These are phyloP conservation scores for Talaromyces sp. DNA, from an alignment of 2,329 filamentous ascomycete genomes.

Conservation along the genomic window DNA sequence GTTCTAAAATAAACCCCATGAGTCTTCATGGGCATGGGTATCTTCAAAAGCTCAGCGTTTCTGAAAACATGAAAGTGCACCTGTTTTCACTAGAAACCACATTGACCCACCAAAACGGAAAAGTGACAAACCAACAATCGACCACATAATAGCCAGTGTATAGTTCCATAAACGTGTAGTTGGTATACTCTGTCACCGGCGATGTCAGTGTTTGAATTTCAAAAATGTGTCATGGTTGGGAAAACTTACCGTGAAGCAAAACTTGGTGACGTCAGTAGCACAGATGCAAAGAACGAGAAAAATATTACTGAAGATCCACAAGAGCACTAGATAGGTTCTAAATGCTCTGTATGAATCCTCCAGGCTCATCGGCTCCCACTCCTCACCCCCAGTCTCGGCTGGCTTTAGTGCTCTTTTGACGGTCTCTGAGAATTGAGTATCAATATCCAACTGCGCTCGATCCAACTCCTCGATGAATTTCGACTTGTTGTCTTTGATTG, in stretches of 20 bases:
- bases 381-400: conserved; percentile 68
- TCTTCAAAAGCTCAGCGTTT: no score
- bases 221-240: neutral
- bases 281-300: conserved; percentile 82
- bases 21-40: no score
- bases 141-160: conserved; percentile 13
- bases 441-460: conserved; percentile 94
- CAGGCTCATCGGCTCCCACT: conserved; percentile 79
- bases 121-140: conserved; percentile 19
- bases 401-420: conserved; percentile 89
- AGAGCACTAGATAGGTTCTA: conserved; percentile 86
- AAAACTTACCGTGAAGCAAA: conserved; percentile 78
- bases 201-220: neutral
- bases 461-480: conserved; percentile 91
- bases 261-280: conserved; percentile 76
- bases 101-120: conserved; percentile 20
- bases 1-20: no score
- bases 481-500: conserved; percentile 82
- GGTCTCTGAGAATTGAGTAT: conserved; percentile 91
- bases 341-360: conserved; percentile 99
- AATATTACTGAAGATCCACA: conserved; percentile 93
- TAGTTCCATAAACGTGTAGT: neutral
- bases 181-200: neutral
- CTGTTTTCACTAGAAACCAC: conserved; percentile 17
- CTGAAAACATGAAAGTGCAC: conserved; percentile 16